Percentiles rank a stretch among this genome's conserved stretches.
Evolutionary conservation across 2,329 filamentous ascomycete species (phyloP).

Genomic region (Juglanconis oblonga): DNA sequence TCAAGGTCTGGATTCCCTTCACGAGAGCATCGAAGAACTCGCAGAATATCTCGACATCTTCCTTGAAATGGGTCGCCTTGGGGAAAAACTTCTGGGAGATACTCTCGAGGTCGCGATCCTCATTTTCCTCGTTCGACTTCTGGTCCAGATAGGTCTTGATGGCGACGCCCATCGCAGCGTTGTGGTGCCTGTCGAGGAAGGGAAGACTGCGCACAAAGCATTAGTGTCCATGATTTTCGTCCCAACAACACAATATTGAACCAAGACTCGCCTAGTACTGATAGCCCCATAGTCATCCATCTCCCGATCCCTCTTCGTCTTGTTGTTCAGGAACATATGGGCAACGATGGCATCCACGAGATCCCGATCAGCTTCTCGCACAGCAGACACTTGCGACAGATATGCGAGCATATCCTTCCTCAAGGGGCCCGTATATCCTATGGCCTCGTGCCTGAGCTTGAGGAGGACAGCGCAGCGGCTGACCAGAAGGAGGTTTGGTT

Average conservation of each 20-base stretch:
- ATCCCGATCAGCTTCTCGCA: constrained; percentile 77
- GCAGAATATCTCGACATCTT: constrained; percentile 57
- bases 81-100: constrained; percentile 39
- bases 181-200: constrained; percentile 16
- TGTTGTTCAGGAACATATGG: constrained; percentile 76
- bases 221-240: constrained; percentile 17
- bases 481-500: constrained; percentile 74
- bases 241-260: neutral
- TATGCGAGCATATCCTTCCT: constrained; percentile 87
- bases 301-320: constrained; percentile 67
- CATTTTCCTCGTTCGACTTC: constrained; percentile 20
- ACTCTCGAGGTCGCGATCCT: constrained; percentile 24
- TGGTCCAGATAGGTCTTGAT: constrained; percentile 17
- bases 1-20: constrained; percentile 54
- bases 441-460: constrained; percentile 75
- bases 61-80: constrained; percentile 54
- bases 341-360: constrained; percentile 79
- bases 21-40: constrained; percentile 58
- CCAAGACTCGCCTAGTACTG: constrained; percentile 63
- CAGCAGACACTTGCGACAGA: constrained; percentile 75
- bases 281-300: constrained; percentile 60
- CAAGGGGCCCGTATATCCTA: constrained; percentile 91
- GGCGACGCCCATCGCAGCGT: constrained; percentile 19
- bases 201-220: constrained; percentile 12
- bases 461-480: constrained; percentile 82